phyloP scores from a whole-genome alignment of 208 protist species.

The Trypanosoma avium region DNA sequence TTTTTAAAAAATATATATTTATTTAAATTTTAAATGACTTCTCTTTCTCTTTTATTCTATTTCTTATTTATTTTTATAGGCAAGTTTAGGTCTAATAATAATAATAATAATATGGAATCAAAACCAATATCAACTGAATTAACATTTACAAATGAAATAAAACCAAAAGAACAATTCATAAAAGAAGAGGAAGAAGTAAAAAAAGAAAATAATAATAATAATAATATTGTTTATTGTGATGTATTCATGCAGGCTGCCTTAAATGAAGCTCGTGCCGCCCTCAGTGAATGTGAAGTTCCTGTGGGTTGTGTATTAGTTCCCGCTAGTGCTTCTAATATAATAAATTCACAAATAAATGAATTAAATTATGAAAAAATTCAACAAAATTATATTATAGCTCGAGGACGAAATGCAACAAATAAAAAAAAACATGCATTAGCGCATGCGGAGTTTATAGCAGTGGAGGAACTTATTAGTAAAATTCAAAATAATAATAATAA shows the following conservation, averaged over 20 bases:
- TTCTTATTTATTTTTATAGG: not conserved
- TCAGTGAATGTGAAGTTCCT: slow-evolving; percentile 90
- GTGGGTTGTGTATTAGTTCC: slow-evolving; percentile 94
- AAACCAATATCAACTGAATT: too few species aligned
- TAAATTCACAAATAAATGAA: slow-evolving; percentile 5
- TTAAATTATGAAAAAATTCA: not conserved
- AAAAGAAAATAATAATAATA: not conserved
- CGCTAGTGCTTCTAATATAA: slow-evolving; percentile 1
- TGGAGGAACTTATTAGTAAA: slow-evolving; percentile 37
- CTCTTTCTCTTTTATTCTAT: not conserved
- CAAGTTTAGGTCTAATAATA: too few species aligned
- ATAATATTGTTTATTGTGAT: slow-evolving; percentile 45
- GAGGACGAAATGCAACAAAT: slow-evolving; percentile 92
- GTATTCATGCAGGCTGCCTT: slow-evolving; percentile 75
- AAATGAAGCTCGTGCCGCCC: slow-evolving; percentile 48
- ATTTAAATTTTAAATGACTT: too few species aligned
- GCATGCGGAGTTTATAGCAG: slow-evolving; percentile 91
- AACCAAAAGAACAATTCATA: not conserved
- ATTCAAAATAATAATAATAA: too few species aligned
- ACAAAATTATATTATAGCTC: slow-evolving; percentile 24
- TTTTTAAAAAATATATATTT: too few species aligned
- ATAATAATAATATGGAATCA: too few species aligned
- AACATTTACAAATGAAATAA: not conserved
- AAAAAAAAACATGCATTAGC: slow-evolving; percentile 73
- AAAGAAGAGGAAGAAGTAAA: not conserved